Evolutionary conservation across 1,284 basidiomycete genomes (phyloP).

Genomic region (Amylostereum areolatum): DNA sequence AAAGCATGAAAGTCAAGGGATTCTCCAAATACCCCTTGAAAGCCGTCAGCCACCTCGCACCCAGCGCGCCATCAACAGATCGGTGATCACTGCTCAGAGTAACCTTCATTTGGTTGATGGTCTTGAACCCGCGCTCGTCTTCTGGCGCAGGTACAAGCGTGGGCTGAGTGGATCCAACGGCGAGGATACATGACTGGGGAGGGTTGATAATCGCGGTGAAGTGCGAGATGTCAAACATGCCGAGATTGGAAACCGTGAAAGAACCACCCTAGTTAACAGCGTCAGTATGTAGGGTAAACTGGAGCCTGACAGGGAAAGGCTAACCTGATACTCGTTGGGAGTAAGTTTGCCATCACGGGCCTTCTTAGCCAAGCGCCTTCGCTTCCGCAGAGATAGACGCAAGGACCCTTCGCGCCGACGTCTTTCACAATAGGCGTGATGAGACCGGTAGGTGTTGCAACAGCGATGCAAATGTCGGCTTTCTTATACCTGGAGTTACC

Average conservation of each 20-base stretch:
- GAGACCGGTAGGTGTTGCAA: constrained; percentile 92
- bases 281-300: not conserved
- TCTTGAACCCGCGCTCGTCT: constrained; percentile 91
- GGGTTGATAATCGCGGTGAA: constrained; percentile 99
- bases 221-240: constrained; percentile 94
- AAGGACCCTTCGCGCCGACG: constrained; percentile 86
- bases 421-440: constrained; percentile 98
- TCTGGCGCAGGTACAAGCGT: constrained; percentile 86
- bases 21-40: constrained; percentile 99
- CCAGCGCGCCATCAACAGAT: constrained; percentile 90
- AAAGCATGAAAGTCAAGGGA: constrained; percentile 90
- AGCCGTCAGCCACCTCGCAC: constrained; percentile 84
- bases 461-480: constrained; percentile 95
- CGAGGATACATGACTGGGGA: constrained; percentile 97
- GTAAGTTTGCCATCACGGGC: constrained; percentile 95
- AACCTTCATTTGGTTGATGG: constrained; percentile 90
- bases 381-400: constrained; percentile 89
- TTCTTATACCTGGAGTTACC: constrained; percentile 74
- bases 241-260: constrained; percentile 99
- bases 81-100: constrained; percentile 96
- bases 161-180: constrained; percentile 85
- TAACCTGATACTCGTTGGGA: constrained; percentile 92
- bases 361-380: constrained; percentile 89
- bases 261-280: constrained; percentile 71
- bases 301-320: constrained; percentile 8